Evolutionary conservation across 1,139 yeast species (phyloP), one percentile per base, ranked within the genome.

Genomic region (Debaryomyces coudertii): DNA sequence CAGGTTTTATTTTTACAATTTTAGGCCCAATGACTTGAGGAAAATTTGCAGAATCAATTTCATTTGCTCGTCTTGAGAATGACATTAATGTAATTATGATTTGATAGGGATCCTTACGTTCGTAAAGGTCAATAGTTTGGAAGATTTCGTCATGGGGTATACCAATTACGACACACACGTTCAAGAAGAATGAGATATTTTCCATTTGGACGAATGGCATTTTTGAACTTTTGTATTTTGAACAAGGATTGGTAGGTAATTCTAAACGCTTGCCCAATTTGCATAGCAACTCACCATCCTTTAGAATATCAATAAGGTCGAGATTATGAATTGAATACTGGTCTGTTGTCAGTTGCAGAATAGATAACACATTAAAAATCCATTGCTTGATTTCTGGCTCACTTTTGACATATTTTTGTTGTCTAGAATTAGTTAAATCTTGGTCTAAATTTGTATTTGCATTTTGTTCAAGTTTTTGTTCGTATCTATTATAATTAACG

Each of bases 121-220:
- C 96, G 55, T 69, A 89, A 48, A 90, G 69, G 60, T 90, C 97
- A 6, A 87, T 79, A 0, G 96, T 89, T 55, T 87, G 93, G 60
- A 90, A 90, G 40, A 87, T 68, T 60, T 90, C 97, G 59, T 88
- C 92, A 52, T 87, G 89, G 4, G 93, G 90, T 3, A 90, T 83
- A 1, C 95, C 93, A 38, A 85, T 69, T 2, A 58, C 43, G 50
- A 81, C 77, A 45, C 89, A 82, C 42, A 85, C 79, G 12, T 72
- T 65, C 29, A 90, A 68, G 58, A 89, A 90, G 51, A 82, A 79
- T 36, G 90, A 83, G 34, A 90, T 88, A 57, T 89, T 89, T 60
- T 90, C 96, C 96, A 89, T 89, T 67, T 85, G 90, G 8, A 88
- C 83, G 65, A 90, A 90, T 2, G 96, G 93, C 86, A 88, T 83